Base-by-base conservation (phyloP, 257 asterid species). In the Misopates orontium region DNA sequence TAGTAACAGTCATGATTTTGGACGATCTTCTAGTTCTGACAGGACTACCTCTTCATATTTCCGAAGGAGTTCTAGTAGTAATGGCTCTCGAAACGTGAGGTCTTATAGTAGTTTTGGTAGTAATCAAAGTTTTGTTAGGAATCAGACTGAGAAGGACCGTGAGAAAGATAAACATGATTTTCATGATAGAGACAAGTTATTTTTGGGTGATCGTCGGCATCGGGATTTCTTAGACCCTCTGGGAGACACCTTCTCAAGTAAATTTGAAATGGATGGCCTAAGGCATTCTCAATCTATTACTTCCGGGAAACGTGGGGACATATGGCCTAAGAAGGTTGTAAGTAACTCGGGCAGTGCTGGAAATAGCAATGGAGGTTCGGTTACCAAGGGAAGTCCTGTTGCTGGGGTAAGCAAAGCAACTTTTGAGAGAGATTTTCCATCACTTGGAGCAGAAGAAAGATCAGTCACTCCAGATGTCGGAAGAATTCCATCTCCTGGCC, bases 401-500 rank as follows among this genome's bases (percentile, higher is more conserved):
- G 67, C 79, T 31, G 67, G 78, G 61, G 68, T 60, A 55, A 83
- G 73, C 28, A 86, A 78, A 70, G 62, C 71, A 55, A 71, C 78
- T 44, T 72, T 81, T 58, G 90, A 78, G 47, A 75, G 85, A 72
- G 86, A 87, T 54, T 86, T 86, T 54, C 95, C 83, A 42, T 80
- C 86, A n/a, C 70, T 85, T 60, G 87, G 83, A 69, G 65, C 76
- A 19, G 95, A 88, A 40, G 90, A 83, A 73, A 85, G 77, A 71
- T 68, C 71, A 28, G 51, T 67, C 22, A 56, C 75, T 64, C 74
- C 87, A 23, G 94, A 78, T 68, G 60, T 84, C 21, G 85, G 88
- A 73, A 80, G 96, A 74, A 83, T 83, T 28, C 83, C 83, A 25
- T 87, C 96, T 70, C 96, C 96, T 49, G 95, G 81, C 21, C 57